Percentiles rank a stretch among this genome's conserved stretches.
Evolutionary conservation across 495 filamentous ascomycete genomes (phyloP).

Genomic region (Sabuloglossum arenarium): DNA sequence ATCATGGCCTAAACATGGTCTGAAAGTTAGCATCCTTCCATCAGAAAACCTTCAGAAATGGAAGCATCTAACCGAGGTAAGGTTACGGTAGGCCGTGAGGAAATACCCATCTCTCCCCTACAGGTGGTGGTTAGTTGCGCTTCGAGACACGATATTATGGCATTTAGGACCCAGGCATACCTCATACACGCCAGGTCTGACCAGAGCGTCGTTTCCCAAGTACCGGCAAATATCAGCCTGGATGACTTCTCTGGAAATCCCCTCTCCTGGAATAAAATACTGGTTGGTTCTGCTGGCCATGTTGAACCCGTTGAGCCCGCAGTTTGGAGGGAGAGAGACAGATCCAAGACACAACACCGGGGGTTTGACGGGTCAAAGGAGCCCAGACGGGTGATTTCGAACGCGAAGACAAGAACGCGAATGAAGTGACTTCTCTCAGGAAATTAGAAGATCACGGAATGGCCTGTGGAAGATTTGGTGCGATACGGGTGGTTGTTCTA

Average conservation of each 20-base stretch:
- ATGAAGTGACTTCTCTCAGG: not conserved
- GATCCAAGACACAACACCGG: not conserved
- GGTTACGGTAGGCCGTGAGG: constrained; percentile 70
- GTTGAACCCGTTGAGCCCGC: too few relatives aligned
- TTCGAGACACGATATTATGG: not conserved
- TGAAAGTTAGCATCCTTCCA: constrained; percentile 3
- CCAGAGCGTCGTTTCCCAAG: constrained; percentile 76
- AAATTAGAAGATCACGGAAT: not conserved
- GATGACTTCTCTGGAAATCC: constrained; percentile 85
- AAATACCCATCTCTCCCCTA: constrained; percentile 58
- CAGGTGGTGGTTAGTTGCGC: constrained; percentile 8
- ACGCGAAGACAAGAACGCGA: not conserved
- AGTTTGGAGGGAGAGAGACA: not conserved
- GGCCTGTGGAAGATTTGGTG: not conserved
- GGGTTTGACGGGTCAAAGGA: not conserved
- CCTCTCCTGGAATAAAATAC: constrained; percentile 74
- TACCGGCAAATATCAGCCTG: constrained; percentile 90
- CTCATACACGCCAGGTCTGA: constrained; percentile 66
- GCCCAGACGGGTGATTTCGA: not conserved
- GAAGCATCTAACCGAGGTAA: constrained; percentile 52
- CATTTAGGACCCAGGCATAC: constrained; percentile 25
- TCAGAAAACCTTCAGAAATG: constrained; percentile 12
- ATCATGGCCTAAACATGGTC: constrained; percentile 51
- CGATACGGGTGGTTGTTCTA: not conserved
- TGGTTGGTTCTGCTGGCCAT: constrained; percentile 27